Evolutionary conservation across 805 yeast genomes (phyloP).

Genomic region (Komagataella mondaviorum): DNA sequence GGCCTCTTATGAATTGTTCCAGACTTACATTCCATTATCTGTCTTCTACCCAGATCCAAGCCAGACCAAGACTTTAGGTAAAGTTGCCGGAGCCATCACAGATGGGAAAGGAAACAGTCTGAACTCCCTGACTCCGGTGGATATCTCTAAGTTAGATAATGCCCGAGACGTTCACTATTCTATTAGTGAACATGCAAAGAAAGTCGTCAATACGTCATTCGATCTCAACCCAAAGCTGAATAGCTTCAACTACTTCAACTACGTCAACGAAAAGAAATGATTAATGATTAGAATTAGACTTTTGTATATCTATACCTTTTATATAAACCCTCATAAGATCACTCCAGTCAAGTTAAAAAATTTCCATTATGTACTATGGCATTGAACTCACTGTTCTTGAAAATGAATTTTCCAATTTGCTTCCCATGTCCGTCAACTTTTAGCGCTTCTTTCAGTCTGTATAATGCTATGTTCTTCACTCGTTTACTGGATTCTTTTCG

Average conservation of each 20-base stretch:
- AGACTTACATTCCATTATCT: constrained; percentile 61
- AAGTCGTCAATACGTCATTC: constrained; percentile 15
- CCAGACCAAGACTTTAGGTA: constrained; percentile 1
- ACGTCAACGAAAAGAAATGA: constrained; percentile 9
- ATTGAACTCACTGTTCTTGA: constrained; percentile 28
- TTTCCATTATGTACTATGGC: constrained; percentile 17
- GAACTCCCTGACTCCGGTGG: constrained; percentile 11
- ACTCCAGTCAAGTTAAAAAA: constrained; percentile 6
- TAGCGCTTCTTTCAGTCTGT: constrained; percentile 29
- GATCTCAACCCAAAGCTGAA: constrained; percentile 17
- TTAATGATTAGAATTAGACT: background rate
- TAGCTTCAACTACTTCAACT: constrained; percentile 13
- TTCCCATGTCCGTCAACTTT: constrained; percentile 5
- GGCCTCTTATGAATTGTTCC: constrained; percentile 93
- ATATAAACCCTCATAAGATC: background rate
- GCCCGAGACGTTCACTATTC: constrained; percentile 10
- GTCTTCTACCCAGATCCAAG: constrained; percentile 16
- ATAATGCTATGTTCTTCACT: constrained; percentile 24
- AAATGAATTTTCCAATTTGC: constrained; percentile 28
- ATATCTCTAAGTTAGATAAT: constrained; percentile 5
- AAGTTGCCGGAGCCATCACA: constrained; percentile 1
- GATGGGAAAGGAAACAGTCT: constrained; percentile 14
- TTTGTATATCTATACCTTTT: background rate
- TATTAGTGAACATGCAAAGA: constrained; percentile 16
- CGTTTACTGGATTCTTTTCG: constrained; percentile 13